Evolutionary conservation across 2,329 filamentous ascomycete genomes (phyloP).

Genomic region (Botryotinia calthae): DNA sequence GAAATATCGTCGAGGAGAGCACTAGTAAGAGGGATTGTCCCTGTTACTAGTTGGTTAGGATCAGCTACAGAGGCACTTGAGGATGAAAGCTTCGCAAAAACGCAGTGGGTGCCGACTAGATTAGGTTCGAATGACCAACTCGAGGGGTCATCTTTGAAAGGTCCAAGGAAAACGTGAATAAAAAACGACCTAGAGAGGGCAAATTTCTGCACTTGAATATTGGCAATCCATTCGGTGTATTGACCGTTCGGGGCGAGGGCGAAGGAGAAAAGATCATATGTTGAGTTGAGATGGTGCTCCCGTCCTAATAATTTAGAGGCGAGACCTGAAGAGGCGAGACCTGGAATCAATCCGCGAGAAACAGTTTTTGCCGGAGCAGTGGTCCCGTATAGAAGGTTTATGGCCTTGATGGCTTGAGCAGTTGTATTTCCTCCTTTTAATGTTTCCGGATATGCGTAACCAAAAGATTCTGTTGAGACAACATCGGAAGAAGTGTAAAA

Average conservation of each 20-base stretch:
- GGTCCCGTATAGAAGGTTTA: conserved; percentile 51
- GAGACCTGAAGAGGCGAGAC: neutral
- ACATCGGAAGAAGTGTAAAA: conserved; percentile 43
- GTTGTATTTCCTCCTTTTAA: conserved; percentile 53
- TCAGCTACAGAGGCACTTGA: conserved; percentile 18
- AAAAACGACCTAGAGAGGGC: conserved; percentile 60
- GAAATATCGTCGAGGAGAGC: conserved; percentile 40
- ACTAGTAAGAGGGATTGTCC: conserved; percentile 46
- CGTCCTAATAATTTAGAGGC: neutral
- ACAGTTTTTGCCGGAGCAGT: conserved; percentile 3
- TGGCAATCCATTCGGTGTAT: conserved; percentile 61
- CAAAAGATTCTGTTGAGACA: conserved; percentile 28
- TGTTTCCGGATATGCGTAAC: conserved; percentile 38
- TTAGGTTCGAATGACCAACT: conserved; percentile 35
- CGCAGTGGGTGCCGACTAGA: conserved; percentile 35
- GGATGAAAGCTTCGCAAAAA: conserved; percentile 40
- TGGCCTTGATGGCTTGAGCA: conserved; percentile 59
- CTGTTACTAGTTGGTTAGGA: conserved; percentile 39
- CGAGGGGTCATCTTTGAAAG: conserved; percentile 27
- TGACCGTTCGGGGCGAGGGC: conserved; percentile 23
- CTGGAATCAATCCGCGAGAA: neutral
- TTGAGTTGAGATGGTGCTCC: conserved; percentile 11
- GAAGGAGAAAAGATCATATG: neutral
- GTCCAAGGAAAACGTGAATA: conserved; percentile 67
- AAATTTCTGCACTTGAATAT: conserved; percentile 60